These are phyloP conservation scores for Ceratobasidium sp. DNA, from an alignment of 1,284 basidiomycete species.

Conservation along the genomic window DNA sequence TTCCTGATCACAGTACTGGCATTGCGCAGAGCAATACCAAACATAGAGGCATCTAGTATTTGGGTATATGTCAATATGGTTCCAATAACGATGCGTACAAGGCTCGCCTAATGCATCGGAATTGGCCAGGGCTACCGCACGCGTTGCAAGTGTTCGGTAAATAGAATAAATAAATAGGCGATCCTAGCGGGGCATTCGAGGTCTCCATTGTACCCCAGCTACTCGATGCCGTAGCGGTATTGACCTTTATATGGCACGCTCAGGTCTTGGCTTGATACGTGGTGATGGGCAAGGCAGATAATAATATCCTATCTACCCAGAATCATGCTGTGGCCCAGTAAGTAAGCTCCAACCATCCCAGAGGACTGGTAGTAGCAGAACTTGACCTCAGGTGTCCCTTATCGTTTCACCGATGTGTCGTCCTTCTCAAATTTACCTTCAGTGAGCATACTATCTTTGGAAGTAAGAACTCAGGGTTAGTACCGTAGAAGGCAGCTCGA, in stretches of 20 bases:
- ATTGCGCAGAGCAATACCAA: background rate
- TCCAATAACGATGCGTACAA: background rate
- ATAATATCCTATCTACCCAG: too few species aligned
- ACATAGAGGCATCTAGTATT: conserved; percentile 1
- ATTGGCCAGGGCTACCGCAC: background rate
- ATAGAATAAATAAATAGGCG: background rate
- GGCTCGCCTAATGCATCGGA: background rate
- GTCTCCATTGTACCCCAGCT: background rate
- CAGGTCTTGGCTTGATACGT: too few species aligned
- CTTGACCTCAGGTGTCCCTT: too few species aligned
- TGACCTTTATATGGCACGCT: background rate
- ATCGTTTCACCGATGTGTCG: too few species aligned
- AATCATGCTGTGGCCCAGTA: too few species aligned
- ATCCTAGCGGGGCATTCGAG: background rate
- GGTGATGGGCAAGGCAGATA: too few species aligned
- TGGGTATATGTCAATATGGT: background rate
- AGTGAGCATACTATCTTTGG: background rate
- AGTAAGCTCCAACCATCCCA: too few species aligned
- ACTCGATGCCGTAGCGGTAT: too few species aligned
- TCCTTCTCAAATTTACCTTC: too few species aligned
- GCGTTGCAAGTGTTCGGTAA: background rate
- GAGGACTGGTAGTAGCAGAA: too few species aligned
- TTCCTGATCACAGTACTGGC: background rate
- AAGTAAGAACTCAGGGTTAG: background rate
- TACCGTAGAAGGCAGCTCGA: background rate